Percentiles rank a stretch among this genome's conserved stretches.
These are phyloP conservation scores for Taphrina communis DNA, from an alignment of 1,139 yeast genomes.

Conservation along the genomic window DNA sequence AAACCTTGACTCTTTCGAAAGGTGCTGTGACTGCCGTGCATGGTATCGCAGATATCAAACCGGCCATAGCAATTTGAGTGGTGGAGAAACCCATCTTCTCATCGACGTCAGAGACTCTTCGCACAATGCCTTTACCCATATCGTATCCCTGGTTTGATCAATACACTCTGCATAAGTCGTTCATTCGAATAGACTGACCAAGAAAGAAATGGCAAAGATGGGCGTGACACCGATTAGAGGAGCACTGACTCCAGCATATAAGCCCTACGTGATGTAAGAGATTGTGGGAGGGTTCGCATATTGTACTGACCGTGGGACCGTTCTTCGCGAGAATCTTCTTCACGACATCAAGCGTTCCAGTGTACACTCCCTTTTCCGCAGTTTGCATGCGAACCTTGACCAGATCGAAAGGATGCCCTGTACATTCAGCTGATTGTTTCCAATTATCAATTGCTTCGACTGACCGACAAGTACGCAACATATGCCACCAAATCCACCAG, in stretches of 20 bases:
- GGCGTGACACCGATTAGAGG: conserved; percentile 96
- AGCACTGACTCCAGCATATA: conserved; percentile 85
- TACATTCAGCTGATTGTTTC: not conserved
- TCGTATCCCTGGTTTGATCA: conserved; percentile 70
- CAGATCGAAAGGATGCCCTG: conserved; percentile 83
- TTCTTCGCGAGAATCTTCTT: conserved; percentile 70
- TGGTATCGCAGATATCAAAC: conserved; percentile 93
- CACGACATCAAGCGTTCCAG: conserved; percentile 69
- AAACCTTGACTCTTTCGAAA: conserved; percentile 92
- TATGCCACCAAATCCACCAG: conserved; percentile 88
- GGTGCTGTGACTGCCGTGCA: conserved; percentile 96
- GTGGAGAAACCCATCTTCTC: conserved; percentile 60
- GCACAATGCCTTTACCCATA: conserved; percentile 79
- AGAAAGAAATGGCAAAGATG: conserved; percentile 95
- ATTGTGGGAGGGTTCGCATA: not conserved
- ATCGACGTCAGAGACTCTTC: conserved; percentile 55
- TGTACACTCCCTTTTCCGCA: conserved; percentile 61
- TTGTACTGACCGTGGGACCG: conserved; percentile 58
- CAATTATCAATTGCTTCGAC: not conserved
- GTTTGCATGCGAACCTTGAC: conserved; percentile 87
- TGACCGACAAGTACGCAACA: conserved; percentile 85
- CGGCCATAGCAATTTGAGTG: conserved; percentile 83
- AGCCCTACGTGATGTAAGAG: conserved; percentile 55
- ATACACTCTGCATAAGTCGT: not conserved
- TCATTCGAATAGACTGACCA: conserved; percentile 55